Percentiles rank a stretch among this genome's conserved stretches.
Evolutionary conservation across 495 filamentous ascomycete species (phyloP).

Genomic region (Xylaria nigripes): DNA sequence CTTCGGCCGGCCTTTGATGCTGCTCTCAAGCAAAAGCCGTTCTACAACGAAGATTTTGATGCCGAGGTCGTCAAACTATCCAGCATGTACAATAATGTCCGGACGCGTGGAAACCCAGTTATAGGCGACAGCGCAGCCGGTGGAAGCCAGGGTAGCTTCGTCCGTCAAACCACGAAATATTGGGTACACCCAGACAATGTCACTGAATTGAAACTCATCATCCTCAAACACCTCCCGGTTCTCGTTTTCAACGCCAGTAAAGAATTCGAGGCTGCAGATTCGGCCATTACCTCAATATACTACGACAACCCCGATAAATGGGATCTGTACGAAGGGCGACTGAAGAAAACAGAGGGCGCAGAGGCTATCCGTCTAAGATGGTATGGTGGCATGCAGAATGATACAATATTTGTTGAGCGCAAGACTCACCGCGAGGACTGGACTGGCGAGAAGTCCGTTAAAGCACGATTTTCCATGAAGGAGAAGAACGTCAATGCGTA

Average conservation of each 20-base stretch:
- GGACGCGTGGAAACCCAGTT: conserved; percentile 84
- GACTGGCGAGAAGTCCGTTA: conserved; percentile 98
- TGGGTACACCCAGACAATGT: conserved; percentile 99
- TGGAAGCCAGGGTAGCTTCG: conserved; percentile 88
- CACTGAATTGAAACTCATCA: conserved; percentile 93
- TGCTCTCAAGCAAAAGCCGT: conserved; percentile 87
- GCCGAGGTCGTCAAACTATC: conserved; percentile 92
- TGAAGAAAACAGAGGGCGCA: conserved; percentile 96
- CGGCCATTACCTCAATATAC: conserved; percentile 96
- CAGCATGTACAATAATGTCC: conserved; percentile 87
- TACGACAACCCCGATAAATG: conserved; percentile 91
- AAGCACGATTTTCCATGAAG: conserved; percentile 88
- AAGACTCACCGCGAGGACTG: conserved; percentile 99
- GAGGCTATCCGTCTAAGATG: conserved; percentile 94
- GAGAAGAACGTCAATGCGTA: conserved; percentile 96
- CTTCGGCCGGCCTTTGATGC: conserved; percentile 90
- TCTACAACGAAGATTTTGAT: conserved; percentile 98
- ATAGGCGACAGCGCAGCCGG: conserved; percentile 88
- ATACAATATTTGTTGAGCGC: conserved; percentile 93
- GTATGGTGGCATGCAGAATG: conserved; percentile 93
- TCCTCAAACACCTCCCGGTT: conserved; percentile 95
- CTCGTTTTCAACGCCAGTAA: conserved; percentile 97
- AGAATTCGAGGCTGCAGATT: conserved; percentile 82
- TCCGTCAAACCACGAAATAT: conserved; percentile 97
- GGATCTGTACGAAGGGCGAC: conserved; percentile 83